These are phyloP conservation scores for Talaromyces trachyspermus DNA, from an alignment of 495 filamentous ascomycete species.

Conservation along the genomic window DNA sequence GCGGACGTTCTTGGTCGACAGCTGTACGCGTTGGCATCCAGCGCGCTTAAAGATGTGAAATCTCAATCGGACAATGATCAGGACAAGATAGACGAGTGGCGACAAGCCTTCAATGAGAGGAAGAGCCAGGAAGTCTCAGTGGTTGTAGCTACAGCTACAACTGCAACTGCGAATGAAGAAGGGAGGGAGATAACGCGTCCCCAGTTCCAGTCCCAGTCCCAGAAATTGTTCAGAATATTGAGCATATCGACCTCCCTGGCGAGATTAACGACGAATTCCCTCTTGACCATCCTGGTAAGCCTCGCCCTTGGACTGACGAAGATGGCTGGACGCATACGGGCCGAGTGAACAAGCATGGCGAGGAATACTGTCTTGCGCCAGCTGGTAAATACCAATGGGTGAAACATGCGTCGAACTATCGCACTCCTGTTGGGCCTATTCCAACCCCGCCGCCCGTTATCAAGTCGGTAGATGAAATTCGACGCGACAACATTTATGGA, in stretches of 20 bases:
- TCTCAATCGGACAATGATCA: conserved; percentile 13
- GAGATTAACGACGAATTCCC: conserved; percentile 6
- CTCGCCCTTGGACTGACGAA: conserved; percentile 14
- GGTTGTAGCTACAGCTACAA: not conserved
- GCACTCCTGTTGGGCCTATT: conserved; percentile 15
- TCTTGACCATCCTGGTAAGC: conserved; percentile 12
- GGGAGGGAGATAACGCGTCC: too few relatives aligned
- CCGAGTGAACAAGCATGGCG: conserved; percentile 24
- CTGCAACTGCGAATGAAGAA: too few relatives aligned
- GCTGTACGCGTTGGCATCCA: conserved; percentile 21
- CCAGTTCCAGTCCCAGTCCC: too few relatives aligned
- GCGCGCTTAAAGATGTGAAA: conserved; percentile 15
- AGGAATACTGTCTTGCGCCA: conserved; percentile 25
- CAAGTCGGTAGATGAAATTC: conserved; percentile 21
- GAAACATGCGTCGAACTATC: conserved; percentile 7
- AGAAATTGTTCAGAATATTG: not conserved
- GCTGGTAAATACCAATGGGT: conserved; percentile 17
- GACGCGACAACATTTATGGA: conserved; percentile 26
- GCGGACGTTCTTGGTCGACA: conserved; percentile 12
- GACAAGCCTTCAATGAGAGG: conserved; percentile 13
- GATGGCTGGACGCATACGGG: conserved; percentile 32
- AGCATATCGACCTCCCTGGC: conserved; percentile 2
- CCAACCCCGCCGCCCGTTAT: conserved; percentile 23
- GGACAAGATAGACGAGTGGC: conserved; percentile 9
- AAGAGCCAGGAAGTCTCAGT: not conserved